phyloP scores from a whole-genome alignment of 495 filamentous ascomycete species.

The Evansstolkia leycettana region DNA sequence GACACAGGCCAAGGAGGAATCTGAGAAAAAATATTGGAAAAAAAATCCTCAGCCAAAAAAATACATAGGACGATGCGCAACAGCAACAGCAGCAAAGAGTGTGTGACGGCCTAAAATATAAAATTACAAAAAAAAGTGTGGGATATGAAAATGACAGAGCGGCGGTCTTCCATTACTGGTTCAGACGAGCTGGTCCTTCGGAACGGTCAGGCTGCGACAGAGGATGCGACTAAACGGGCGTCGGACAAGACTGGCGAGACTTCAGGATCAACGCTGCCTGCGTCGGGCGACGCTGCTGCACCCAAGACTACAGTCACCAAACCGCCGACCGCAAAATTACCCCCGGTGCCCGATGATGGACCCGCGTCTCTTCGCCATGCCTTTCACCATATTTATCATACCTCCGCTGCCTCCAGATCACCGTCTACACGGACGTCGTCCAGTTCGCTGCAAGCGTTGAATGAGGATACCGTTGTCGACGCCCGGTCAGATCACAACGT shows the following conservation, averaged over 20 bases:
- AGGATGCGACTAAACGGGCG: constrained; percentile 7
- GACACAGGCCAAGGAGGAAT: no score
- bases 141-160: constrained; percentile 24
- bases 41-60: neutral
- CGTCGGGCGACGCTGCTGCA: constrained; percentile 15
- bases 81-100: neutral
- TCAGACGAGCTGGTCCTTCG: constrained; percentile 2
- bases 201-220: neutral
- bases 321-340: constrained; percentile 16
- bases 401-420: constrained; percentile 19
- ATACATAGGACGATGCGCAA: constrained; percentile 1
- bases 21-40: neutral
- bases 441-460: constrained; percentile 34
- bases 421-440: constrained; percentile 33
- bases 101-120: constrained; percentile 1
- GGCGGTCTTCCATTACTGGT: constrained; percentile 13
- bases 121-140: constrained; percentile 5
- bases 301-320: constrained; percentile 12
- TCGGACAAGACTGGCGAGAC: constrained; percentile 13
- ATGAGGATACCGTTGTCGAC: constrained; percentile 32
- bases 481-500: constrained; percentile 23
- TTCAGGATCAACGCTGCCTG: constrained; percentile 9
- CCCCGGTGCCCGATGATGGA: constrained; percentile 17
- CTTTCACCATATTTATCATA: constrained; percentile 26
- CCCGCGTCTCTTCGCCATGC: constrained; percentile 26